Conservation (phyloP, 306 rosid genomes). For the Prunus davidiana region DNA sequence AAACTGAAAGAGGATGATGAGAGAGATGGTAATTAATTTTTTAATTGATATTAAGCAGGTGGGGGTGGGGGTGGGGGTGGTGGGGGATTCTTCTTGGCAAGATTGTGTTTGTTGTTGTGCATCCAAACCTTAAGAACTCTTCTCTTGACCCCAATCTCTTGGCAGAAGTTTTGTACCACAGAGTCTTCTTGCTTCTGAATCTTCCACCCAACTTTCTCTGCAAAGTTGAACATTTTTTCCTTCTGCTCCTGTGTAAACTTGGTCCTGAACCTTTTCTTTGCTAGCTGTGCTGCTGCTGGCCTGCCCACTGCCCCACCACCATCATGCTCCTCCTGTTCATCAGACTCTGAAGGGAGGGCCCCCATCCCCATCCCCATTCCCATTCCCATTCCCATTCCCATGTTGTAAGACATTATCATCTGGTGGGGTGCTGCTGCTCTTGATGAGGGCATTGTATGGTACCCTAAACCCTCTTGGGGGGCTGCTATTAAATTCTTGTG, state of each 20-base stretch:
- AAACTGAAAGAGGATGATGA: not conserved
- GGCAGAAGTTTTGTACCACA: slow-evolving; percentile 28
- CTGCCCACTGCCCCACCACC: slow-evolving; percentile 3
- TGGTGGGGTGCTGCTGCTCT: slow-evolving; percentile 44
- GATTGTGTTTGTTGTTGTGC: slow-evolving; percentile 40
- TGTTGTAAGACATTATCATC: slow-evolving; percentile 73
- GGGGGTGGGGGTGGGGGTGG: slow-evolving; percentile 3
- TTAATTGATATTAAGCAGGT: slow-evolving; percentile 2
- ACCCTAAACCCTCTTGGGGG: slow-evolving; percentile 13
- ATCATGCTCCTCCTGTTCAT: slow-evolving; percentile 24
- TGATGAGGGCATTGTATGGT: slow-evolving; percentile 24
- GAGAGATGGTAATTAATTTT: not conserved
- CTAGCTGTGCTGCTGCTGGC: not conserved
- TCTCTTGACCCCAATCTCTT: slow-evolving; percentile 36
- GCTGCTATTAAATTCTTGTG: slow-evolving; percentile 29
- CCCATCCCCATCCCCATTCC: slow-evolving; percentile 27
- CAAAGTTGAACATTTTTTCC: slow-evolving; percentile 31
- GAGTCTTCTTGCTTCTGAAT: slow-evolving; percentile 35
- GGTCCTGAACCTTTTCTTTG: slow-evolving; percentile 34
- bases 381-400: slow-evolving; percentile 19
- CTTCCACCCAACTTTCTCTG: slow-evolving; percentile 38
- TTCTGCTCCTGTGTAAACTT: slow-evolving; percentile 35
- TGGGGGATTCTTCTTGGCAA: slow-evolving; percentile 9
- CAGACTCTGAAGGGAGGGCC: slow-evolving; percentile 56
- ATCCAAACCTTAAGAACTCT: slow-evolving; percentile 41